A percentile compares a stretch with the other conserved stretches of the same genome.
These are phyloP conservation scores for Tephrocybe sp. DNA, from an alignment of 768 basidiomycete species.

Conservation along the genomic window DNA sequence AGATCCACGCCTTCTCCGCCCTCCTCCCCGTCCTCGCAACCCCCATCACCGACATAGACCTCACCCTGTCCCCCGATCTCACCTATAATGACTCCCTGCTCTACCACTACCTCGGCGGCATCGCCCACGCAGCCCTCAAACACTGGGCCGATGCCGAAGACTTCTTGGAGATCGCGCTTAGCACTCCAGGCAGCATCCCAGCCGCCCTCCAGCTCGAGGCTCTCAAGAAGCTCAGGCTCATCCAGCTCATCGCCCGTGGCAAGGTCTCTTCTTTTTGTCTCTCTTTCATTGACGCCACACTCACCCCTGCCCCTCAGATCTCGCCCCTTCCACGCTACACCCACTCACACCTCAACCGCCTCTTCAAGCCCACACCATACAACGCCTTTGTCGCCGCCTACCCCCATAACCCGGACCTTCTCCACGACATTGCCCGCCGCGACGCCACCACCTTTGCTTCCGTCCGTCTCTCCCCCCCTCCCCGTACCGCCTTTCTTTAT, in stretches of 20 bases:
- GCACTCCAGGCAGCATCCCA: conserved; percentile 55
- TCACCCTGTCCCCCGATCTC: conserved; percentile 55
- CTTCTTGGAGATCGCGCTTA: conserved; percentile 78
- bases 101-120: conserved; percentile 85
- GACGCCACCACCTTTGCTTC: conserved; percentile 51
- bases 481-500: neutral
- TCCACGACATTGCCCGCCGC: conserved; percentile 52
- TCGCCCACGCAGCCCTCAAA: conserved; percentile 64
- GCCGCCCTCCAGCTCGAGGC: conserved; percentile 83
- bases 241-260: conserved; percentile 78
- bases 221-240: conserved; percentile 76
- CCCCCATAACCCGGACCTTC: conserved; percentile 48
- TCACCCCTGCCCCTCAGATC: conserved; percentile 27
- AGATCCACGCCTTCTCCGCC: conserved; percentile 48
- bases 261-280: conserved; percentile 42
- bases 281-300: neutral
- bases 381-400: conserved; percentile 62
- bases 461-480: conserved; percentile 35
- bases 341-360: conserved; percentile 51
- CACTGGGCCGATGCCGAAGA: conserved; percentile 71
- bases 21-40: conserved; percentile 61
- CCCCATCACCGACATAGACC: conserved; percentile 69
- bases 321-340: conserved; percentile 73
- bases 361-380: conserved; percentile 70
- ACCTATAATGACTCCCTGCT: conserved; percentile 75